Percentiles rank a stretch among this genome's conserved stretches.
These are phyloP conservation scores for Friedmanniomyces simplex DNA, from an alignment of 495 filamentous ascomycete genomes.

Conservation along the genomic window DNA sequence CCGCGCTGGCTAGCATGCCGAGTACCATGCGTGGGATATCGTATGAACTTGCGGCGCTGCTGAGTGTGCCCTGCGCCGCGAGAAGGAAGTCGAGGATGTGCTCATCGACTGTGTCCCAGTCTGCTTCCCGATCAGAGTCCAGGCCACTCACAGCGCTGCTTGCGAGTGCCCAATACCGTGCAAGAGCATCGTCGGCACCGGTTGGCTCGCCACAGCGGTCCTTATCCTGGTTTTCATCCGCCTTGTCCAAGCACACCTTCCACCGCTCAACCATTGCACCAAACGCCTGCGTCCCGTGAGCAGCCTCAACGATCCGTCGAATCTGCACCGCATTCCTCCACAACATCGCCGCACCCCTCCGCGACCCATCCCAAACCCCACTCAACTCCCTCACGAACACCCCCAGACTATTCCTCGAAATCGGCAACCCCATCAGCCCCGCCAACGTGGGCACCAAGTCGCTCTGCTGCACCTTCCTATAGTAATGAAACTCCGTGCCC, in stretches of 20 bases:
- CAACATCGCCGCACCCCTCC: conserved; percentile 42
- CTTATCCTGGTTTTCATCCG: neutral
- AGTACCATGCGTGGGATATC: conserved; percentile 49
- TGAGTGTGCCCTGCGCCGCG: conserved; percentile 64
- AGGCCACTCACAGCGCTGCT: neutral
- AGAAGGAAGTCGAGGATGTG: conserved; percentile 46
- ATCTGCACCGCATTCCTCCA: conserved; percentile 71
- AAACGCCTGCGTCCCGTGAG: conserved; percentile 41
- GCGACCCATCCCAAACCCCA: conserved; percentile 57
- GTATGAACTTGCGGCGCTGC: conserved; percentile 84
- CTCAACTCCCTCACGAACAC: conserved; percentile 75
- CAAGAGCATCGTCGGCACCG: neutral
- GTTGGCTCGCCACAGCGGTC: neutral
- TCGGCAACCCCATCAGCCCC: conserved; percentile 73
- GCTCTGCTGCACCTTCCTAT: conserved; percentile 75
- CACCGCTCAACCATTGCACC: neutral
- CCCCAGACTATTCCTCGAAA: conserved; percentile 86
- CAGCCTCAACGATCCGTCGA: conserved; percentile 56
- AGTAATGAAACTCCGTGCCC: conserved; percentile 59
- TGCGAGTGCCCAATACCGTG: neutral
- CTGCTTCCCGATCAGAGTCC: neutral
- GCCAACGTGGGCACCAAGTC: conserved; percentile 88
- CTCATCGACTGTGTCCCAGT: neutral
- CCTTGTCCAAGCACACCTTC: neutral
- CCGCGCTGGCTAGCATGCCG: conserved; percentile 41